Percentiles rank a stretch among this genome's conserved stretches.
These are phyloP conservation scores for Exophiala mesophila DNA, from an alignment of 2,329 filamentous ascomycete species.

Conservation along the genomic window DNA sequence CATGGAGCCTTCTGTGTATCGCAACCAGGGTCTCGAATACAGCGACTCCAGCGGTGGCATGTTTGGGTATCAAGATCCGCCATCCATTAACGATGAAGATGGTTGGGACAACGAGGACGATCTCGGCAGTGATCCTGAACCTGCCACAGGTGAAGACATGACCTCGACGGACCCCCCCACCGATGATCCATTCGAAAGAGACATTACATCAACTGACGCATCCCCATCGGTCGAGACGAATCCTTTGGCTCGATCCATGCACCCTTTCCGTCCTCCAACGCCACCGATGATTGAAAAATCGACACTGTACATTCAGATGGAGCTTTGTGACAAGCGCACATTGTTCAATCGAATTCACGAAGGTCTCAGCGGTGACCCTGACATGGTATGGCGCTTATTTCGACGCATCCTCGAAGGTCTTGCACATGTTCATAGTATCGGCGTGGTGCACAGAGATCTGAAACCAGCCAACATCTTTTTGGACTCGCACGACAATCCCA, in stretches of 20 bases:
- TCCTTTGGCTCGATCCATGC: constrained; percentile 9
- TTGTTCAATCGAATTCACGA: constrained; percentile 76
- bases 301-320: constrained; percentile 96
- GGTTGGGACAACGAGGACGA: constrained; percentile 43
- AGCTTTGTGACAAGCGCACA: constrained; percentile 92
- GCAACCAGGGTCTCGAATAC: constrained; percentile 64
- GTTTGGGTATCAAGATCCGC: constrained; percentile 27
- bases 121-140: constrained; percentile 15
- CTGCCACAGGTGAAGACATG: constrained; percentile 7
- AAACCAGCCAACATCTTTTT: constrained; percentile 99
- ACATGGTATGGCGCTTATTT: constrained; percentile 85
- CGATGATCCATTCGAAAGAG: not conserved
- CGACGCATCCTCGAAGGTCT: constrained; percentile 87
- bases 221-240: constrained; percentile 7
- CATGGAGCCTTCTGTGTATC: constrained; percentile 77
- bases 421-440: constrained; percentile 80
- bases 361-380: constrained; percentile 65
- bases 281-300: constrained; percentile 39
- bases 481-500: constrained; percentile 80
- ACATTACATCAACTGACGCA: constrained; percentile 4
- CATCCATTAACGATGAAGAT: constrained; percentile 34
- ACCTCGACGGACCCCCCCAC: constrained; percentile 5
- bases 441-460: constrained; percentile 90
- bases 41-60: constrained; percentile 49
- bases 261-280: constrained; percentile 9